Evolutionary conservation across 768 basidiomycete genomes (phyloP).

Genomic region (Mycena alexandri): DNA sequence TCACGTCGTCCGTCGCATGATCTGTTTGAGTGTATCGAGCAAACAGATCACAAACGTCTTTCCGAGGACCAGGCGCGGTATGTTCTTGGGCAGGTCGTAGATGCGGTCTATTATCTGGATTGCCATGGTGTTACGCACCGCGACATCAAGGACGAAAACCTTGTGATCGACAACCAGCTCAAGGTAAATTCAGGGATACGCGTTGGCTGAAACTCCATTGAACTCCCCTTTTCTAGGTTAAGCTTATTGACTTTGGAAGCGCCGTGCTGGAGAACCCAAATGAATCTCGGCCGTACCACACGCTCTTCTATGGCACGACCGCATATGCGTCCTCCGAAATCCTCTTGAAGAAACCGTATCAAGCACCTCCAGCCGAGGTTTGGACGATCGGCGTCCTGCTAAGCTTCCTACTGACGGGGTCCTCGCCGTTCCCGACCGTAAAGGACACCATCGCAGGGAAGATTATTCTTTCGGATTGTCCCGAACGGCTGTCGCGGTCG

Average conservation of each 20-base stretch:
- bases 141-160: slow-evolving; percentile 97
- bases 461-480: slow-evolving; percentile 63
- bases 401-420: slow-evolving; percentile 92
- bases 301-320: slow-evolving; percentile 91
- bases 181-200: slow-evolving; percentile 57
- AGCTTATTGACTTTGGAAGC: slow-evolving; percentile 96
- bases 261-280: slow-evolving; percentile 80
- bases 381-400: slow-evolving; percentile 97
- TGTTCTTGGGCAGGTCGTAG: slow-evolving; percentile 90
- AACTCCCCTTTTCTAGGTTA: slow-evolving; percentile 66
- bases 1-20: slow-evolving; percentile 88
- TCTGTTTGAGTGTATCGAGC: slow-evolving; percentile 96
- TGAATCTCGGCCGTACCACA: slow-evolving; percentile 74
- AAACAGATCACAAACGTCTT: slow-evolving; percentile 82
- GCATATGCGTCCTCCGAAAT: slow-evolving; percentile 98
- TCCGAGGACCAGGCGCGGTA: slow-evolving; percentile 83
- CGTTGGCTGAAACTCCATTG: slow-evolving; percentile 11
- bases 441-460: slow-evolving; percentile 80
- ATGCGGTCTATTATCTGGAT: slow-evolving; percentile 86
- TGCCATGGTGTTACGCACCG: slow-evolving; percentile 90
- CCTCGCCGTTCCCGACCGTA: slow-evolving; percentile 92
- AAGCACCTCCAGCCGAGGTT: slow-evolving; percentile 93
- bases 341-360: slow-evolving; percentile 87
- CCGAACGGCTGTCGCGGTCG: slow-evolving; percentile 53
- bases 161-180: slow-evolving; percentile 81